Evolutionary conservation across 1,284 basidiomycete species (phyloP).

Genomic region (Trametes sp.): DNA sequence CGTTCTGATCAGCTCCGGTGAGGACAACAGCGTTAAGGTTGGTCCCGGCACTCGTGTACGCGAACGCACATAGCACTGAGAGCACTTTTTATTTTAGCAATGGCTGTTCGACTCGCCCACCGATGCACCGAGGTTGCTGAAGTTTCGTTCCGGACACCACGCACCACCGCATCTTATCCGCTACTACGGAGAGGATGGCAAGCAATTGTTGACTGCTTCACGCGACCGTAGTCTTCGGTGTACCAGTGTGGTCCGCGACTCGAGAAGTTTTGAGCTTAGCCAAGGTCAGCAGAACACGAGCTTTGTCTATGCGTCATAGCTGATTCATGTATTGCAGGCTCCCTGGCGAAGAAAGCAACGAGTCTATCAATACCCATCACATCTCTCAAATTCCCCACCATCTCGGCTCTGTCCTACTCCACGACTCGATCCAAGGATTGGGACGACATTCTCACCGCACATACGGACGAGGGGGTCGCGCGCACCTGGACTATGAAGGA

Average conservation of each 20-base stretch:
- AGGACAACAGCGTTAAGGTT: slow-evolving; percentile 94
- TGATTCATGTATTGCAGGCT: slow-evolving; percentile 55
- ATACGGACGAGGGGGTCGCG: slow-evolving; percentile 81
- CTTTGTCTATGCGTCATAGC: neutral
- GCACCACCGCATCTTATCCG: slow-evolving; percentile 91
- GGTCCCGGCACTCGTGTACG: slow-evolving; percentile 8
- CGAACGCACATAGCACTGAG: neutral
- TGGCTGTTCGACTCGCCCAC: slow-evolving; percentile 97
- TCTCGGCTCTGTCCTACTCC: slow-evolving; percentile 83
- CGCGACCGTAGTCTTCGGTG: slow-evolving; percentile 89
- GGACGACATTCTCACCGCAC: slow-evolving; percentile 95
- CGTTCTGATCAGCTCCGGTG: slow-evolving; percentile 85
- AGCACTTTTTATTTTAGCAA: slow-evolving; percentile 66
- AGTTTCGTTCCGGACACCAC: slow-evolving; percentile 93
- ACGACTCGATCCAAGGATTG: slow-evolving; percentile 90
- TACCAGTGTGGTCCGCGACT: slow-evolving; percentile 93
- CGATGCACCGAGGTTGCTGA: slow-evolving; percentile 85
- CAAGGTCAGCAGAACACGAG: slow-evolving; percentile 67
- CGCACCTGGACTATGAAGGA: slow-evolving; percentile 89
- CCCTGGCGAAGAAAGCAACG: slow-evolving; percentile 86
- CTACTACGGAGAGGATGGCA: slow-evolving; percentile 97
- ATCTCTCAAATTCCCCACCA: slow-evolving; percentile 83
- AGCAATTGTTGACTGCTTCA: slow-evolving; percentile 89
- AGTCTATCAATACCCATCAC: slow-evolving; percentile 81
- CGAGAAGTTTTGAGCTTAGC: slow-evolving; percentile 92